Evolutionary conservation across 768 basidiomycete species (phyloP), one percentile per base, ranked within the genome.

Genomic region (Ramaria sp.): DNA sequence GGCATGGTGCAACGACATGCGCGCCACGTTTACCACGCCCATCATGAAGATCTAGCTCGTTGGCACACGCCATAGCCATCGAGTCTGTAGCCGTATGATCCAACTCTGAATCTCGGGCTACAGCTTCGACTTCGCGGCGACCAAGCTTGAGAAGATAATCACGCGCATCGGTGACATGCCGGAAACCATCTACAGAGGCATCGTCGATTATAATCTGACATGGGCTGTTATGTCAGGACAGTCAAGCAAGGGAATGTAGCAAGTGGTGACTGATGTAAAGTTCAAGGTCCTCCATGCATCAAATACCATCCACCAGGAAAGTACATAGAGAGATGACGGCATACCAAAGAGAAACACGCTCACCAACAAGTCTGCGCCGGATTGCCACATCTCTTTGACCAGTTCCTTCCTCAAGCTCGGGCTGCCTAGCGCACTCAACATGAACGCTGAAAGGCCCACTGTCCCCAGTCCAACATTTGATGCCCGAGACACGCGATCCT

Each of bases 1-100:
- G 90, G 63, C 95, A 98, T 27, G 92, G 92, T 50, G 92, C 92
- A 48, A 94, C 71, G n/a, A 94, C 85, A 69, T 92, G 87, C 27
- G 79, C 78, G 12, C 88, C 89, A 42, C 69, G 67, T 51, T 73
- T 59, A 43, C 50, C 13, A 49, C 44, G 3, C 36, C 50, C 15
- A 37, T 56, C 27, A 52, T 57, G 1, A 39, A 16, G 39, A 2
- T 10, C 13, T 41, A n/a, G 2, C 10, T 41, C 32, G 8, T 34
- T 13, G n/a, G n/a, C n/a, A n/a, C n/a, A 2, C 32, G 32, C 32
- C 9, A 13, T 3, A 13, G 7, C 3, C 9, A 9, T 3, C 32
- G 32, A 13, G 16, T 43, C 42, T 43, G 42, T 51, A 34, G 2
- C 3, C 32, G 7, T 34, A 32, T 53, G 53, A 16, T 55, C 30